Evolutionary conservation across 1,284 basidiomycete genomes (phyloP).

Genomic region (Leccinum olivaceoglutinosum): DNA sequence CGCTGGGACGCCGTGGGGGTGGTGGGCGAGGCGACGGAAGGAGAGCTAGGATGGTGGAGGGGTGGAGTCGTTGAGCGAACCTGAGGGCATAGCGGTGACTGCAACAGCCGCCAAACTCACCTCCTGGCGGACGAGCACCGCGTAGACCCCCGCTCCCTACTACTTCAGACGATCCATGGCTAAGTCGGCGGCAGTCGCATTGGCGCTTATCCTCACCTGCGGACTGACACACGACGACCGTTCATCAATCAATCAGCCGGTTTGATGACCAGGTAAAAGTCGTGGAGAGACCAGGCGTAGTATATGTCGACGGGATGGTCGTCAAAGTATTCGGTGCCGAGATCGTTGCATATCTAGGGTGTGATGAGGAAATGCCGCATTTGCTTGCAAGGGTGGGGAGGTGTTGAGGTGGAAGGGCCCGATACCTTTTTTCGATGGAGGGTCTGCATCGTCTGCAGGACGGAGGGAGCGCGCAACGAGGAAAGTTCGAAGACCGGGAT

Average conservation of each 20-base stretch:
- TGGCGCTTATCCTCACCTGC: too few relatives aligned
- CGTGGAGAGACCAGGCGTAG: slow-evolving; percentile 42
- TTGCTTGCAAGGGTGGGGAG: slow-evolving; percentile 23
- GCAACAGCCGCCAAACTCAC: slow-evolving; percentile 2
- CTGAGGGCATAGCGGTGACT: slow-evolving; percentile 36
- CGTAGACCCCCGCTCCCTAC: too few relatives aligned
- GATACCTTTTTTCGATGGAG: slow-evolving; percentile 29
- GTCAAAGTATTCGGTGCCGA: slow-evolving; percentile 47
- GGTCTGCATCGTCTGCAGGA: slow-evolving; percentile 12
- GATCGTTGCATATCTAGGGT: slow-evolving; percentile 75
- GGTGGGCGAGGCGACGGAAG: slow-evolving; percentile 44
- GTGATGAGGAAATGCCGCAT: slow-evolving; percentile 42
- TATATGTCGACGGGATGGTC: slow-evolving; percentile 43
- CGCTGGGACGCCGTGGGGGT: slow-evolving; percentile 53
- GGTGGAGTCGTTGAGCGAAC: slow-evolving; percentile 41
- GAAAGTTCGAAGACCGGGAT: slow-evolving; percentile 48
- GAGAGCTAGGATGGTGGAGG: slow-evolving; percentile 59
- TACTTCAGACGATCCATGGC: too few relatives aligned
- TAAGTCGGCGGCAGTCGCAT: too few relatives aligned
- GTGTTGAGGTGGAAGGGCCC: slow-evolving; percentile 68
- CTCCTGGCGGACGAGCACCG: too few relatives aligned
- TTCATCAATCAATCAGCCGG: slow-evolving; percentile 13
- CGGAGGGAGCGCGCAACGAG: slow-evolving; percentile 20
- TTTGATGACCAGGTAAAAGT: neutral
- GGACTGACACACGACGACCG: too few relatives aligned